These are phyloP conservation scores for Fomitopsis serialis DNA, from an alignment of 768 basidiomycete species.

Conservation along the genomic window DNA sequence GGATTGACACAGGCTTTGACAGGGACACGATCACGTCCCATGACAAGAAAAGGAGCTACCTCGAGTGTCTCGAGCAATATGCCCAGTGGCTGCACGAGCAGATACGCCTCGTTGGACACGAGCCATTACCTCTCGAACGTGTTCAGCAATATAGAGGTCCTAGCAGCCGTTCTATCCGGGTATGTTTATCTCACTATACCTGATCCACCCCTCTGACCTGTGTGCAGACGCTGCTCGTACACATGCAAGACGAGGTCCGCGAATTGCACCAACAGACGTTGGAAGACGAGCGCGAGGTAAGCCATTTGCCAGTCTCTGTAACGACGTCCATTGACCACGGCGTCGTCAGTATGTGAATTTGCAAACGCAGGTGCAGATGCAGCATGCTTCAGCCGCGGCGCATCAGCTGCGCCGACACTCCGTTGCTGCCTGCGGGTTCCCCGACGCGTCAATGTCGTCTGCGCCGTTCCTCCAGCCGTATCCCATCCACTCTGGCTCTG, in stretches of 20 bases:
- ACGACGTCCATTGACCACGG: background rate
- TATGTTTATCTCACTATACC: conserved; percentile 20
- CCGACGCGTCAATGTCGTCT: background rate
- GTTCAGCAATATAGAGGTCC: conserved; percentile 49
- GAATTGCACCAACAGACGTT: conserved; percentile 45
- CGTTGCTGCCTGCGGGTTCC: background rate
- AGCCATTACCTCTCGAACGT: conserved; percentile 26
- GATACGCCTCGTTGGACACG: conserved; percentile 43
- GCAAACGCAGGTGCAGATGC: conserved; percentile 10
- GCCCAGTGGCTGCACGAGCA: conserved; percentile 56
- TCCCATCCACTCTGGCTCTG: background rate
- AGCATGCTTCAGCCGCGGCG: background rate
- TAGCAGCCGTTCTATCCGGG: conserved; percentile 60
- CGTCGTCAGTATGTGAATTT: conserved; percentile 10
- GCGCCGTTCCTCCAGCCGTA: background rate
- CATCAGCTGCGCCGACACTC: background rate
- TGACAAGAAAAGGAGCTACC: conserved; percentile 70
- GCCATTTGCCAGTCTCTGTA: background rate
- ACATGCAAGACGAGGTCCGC: conserved; percentile 56
- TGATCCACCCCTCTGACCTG: background rate
- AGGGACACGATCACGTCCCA: conserved; percentile 76
- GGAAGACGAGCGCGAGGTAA: conserved; percentile 52
- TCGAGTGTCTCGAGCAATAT: conserved; percentile 71
- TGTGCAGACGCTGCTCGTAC: conserved; percentile 58
- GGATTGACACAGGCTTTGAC: conserved; percentile 3